Base-by-base conservation (phyloP, 345 rosid genomes). In the Bruguiera sexangula region DNA sequence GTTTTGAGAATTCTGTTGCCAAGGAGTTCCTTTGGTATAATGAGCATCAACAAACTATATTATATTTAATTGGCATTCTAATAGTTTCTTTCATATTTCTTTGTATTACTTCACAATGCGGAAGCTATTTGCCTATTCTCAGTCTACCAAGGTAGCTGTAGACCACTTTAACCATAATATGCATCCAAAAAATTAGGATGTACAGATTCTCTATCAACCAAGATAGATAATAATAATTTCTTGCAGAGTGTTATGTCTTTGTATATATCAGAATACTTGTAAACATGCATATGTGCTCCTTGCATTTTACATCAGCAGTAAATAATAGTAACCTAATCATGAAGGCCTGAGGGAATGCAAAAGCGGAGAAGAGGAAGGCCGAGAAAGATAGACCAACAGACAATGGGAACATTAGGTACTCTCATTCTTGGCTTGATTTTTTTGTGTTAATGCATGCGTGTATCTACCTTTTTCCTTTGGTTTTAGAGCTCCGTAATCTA, bases 341-440 rank as follows among this genome's bases (percentile, higher is more conserved):
- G 63, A 64, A 31, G 77, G 68, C 39, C 26, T 18, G 59, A 43
- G 0, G 67, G 20, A 55, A 53, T 10, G 36, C 69, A 8, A 34
- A 63, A 63, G 21, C 36, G 58, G 5, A 56, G 62, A 60, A 55
- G 65, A 32, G 69, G 73, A 37, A 64, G 78, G 53, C 78, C 78
- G 0, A 56, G 48, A 34, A 73, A 51, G 53, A 63, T 30, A 63
- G 59, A 50, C 24, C 60, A 26, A 5, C 27, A 10, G 21, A 21
- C 26, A 48, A 68, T 8, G 78, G 27, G 24, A 62, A 48, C 8
- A 6, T 22, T 43, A 29, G 67, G 73, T 32, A 34, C 19, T 50
- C 11, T 55, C 39, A 19, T 53, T 16, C 57, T 29, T 13, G 3
- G 29, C 29, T 21, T 56, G 30, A 9, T 22, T 27, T 15, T 56